Conservation (phyloP, 352 stramenopile genomes). For the Phytophthora fragariaefolia region DNA sequence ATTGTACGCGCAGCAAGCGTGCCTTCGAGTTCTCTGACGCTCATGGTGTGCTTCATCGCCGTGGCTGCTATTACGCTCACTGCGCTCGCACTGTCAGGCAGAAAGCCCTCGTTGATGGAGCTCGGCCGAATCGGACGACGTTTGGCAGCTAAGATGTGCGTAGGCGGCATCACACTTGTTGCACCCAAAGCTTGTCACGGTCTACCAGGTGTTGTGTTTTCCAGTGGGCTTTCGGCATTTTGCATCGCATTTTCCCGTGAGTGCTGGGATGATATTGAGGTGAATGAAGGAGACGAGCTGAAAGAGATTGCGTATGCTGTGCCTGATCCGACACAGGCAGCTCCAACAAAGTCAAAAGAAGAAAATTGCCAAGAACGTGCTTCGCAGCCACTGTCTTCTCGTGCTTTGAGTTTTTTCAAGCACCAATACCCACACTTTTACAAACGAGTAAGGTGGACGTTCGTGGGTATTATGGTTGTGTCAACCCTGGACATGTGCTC, state of each 20-base stretch:
- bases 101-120: constrained; percentile 45
- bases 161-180: constrained; percentile 53
- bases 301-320: constrained; percentile 25
- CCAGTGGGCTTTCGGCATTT: constrained; percentile 66
- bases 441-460: constrained; percentile 82
- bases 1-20: constrained; percentile 51
- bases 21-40: constrained; percentile 44
- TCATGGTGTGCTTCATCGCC: constrained; percentile 55
- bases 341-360: neutral
- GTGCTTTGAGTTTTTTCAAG: constrained; percentile 35
- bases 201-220: constrained; percentile 57
- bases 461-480: constrained; percentile 73
- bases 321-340: neutral
- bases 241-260: constrained; percentile 70
- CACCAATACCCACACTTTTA: constrained; percentile 61
- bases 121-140: constrained; percentile 37
- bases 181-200: constrained; percentile 54
- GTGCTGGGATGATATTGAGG: constrained; percentile 79
- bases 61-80: constrained; percentile 57
- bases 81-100: constrained; percentile 54
- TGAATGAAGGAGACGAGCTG: constrained; percentile 29
- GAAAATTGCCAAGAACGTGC: neutral
- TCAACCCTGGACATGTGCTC: constrained; percentile 76
- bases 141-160: constrained; percentile 47
- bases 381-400: constrained; percentile 26